phyloP scores from a whole-genome alignment of 257 asterid species.

The Solanum raphanifolium region DNA sequence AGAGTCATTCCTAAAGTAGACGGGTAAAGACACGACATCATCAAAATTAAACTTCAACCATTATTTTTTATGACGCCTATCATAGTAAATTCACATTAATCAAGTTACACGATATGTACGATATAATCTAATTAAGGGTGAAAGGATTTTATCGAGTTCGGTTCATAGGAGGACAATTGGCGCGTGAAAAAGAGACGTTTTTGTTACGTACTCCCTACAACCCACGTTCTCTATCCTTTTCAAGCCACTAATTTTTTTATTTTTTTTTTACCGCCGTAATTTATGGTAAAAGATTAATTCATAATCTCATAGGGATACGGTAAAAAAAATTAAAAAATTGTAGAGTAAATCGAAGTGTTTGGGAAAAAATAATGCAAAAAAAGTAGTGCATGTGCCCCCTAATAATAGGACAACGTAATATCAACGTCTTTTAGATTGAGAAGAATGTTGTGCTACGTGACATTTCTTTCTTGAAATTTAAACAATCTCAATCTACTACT shows the following conservation, averaged over 20 bases:
- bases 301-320: not conserved
- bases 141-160: rapidly evolving
- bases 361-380: not conserved
- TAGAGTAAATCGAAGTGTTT: slow-evolving; percentile 7
- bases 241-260: not conserved
- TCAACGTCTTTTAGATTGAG: not conserved
- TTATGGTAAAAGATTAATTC: not conserved
- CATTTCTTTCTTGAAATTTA: not conserved
- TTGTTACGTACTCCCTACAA: not conserved
- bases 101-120: not conserved
- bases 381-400: slow-evolving; percentile 28
- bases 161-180: not conserved
- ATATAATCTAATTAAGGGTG: not conserved
- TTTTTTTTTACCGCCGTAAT: not conserved
- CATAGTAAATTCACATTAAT: not conserved
- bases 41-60: no score
- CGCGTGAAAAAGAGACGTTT: not conserved
- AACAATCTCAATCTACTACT: not conserved
- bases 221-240: not conserved
- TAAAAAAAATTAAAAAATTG: not conserved
- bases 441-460: slow-evolving; percentile 8
- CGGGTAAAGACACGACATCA: no score
- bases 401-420: slow-evolving; percentile 18
- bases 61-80: not conserved
- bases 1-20: not conserved